These are phyloP conservation scores for Plasmodium inui DNA, from an alignment of 169 alveolate genomes.

Conservation along the genomic window DNA sequence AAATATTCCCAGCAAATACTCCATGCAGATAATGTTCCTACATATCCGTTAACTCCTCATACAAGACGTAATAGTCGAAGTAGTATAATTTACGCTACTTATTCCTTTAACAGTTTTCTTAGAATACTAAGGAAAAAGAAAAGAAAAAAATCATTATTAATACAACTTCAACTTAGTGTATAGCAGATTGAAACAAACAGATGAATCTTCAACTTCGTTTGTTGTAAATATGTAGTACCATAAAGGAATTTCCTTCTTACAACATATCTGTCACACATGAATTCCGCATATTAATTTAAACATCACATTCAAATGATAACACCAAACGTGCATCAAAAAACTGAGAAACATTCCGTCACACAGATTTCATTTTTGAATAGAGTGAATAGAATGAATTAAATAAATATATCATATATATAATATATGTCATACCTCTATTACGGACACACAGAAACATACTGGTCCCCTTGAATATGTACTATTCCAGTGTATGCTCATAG, in stretches of 20 bases:
- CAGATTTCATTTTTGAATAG: neutral
- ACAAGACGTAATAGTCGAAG: neutral
- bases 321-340: neutral
- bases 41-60: neutral
- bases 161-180: neutral
- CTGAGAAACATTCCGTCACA: neutral
- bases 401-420: neutral
- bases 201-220: neutral
- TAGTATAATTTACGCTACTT: neutral
- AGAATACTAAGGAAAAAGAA: neutral
- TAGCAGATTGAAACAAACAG: neutral
- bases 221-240: neutral
- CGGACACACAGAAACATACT: neutral
- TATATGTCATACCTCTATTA: neutral
- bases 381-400: neutral
- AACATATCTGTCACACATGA: neutral
- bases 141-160: neutral
- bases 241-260: neutral
- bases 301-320: neutral
- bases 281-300: neutral
- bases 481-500: neutral
- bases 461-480: neutral
- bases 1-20: neutral
- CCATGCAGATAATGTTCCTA: neutral
- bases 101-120: neutral